These are phyloP conservation scores for Pichia paraexigua DNA, from an alignment of 805 yeast species.

Conservation along the genomic window DNA sequence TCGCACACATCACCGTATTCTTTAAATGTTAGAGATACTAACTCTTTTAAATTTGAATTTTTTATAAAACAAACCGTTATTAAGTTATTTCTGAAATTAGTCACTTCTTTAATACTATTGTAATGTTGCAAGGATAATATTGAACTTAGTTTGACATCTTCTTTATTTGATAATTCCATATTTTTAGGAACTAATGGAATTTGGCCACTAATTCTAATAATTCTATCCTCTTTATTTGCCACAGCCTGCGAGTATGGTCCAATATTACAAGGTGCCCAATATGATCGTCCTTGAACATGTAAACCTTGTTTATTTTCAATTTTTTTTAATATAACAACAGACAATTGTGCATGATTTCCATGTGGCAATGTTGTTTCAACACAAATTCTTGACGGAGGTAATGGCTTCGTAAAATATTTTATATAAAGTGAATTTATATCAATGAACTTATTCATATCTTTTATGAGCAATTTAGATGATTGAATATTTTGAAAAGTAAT, in stretches of 20 bases:
- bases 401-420: conserved; percentile 43
- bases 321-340: conserved; percentile 43
- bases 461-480: conserved; percentile 51
- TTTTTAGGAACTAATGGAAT: conserved; percentile 72
- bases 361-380: conserved; percentile 50
- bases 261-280: conserved; percentile 98
- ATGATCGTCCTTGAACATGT: conserved; percentile 88
- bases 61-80: conserved; percentile 51
- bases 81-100: conserved; percentile 38
- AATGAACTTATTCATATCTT: conserved; percentile 58
- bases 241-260: conserved; percentile 95
- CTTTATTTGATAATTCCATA: conserved; percentile 42
- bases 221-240: conserved; percentile 37
- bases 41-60: conserved; percentile 20
- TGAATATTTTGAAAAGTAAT: conserved; percentile 42
- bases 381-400: conserved; percentile 89
- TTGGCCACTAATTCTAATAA: conserved; percentile 77
- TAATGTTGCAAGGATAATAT: conserved; percentile 70
- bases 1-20: conserved; percentile 24
- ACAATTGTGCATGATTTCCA: conserved; percentile 41
- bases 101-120: conserved; percentile 48
- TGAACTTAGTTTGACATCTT: conserved; percentile 27
- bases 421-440: conserved; percentile 56
- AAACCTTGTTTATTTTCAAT: conserved; percentile 49
- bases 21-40: conserved; percentile 38